phyloP scores from a whole-genome alignment of 164 flowering plant genomes.

The Piper longum region DNA sequence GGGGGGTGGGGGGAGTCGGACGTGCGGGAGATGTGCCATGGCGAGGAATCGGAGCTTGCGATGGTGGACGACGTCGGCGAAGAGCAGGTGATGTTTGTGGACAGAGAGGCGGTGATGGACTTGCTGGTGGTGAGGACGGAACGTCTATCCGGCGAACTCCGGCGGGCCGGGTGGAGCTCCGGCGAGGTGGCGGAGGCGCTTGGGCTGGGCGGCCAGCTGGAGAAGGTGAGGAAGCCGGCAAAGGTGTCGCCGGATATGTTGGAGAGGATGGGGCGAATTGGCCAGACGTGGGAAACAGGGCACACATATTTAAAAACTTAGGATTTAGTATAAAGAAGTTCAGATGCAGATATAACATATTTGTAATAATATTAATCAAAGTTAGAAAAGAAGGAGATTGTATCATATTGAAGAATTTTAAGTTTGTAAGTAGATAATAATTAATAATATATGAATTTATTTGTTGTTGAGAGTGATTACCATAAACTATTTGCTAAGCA shows the following conservation, averaged over 20 bases:
- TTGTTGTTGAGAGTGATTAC: no score
- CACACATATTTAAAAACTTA: no score
- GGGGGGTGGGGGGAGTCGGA: conserved; percentile 96
- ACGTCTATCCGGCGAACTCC: conserved; percentile 56
- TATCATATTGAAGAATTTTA: no score
- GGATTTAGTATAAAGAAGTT: no score
- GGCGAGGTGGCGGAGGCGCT: conserved; percentile 83
- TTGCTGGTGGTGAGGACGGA: conserved; percentile 67
- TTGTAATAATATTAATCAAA: no score
- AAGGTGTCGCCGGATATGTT: conserved; percentile 72
- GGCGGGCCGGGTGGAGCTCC: conserved; percentile 89
- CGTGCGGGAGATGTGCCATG: conserved; percentile 38
- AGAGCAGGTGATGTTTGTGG: conserved; percentile 26
- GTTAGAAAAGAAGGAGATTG: no score
- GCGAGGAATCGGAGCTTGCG: conserved; percentile 8
- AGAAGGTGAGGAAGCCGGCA: conserved; percentile 45
- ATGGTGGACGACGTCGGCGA: conserved; percentile 33
- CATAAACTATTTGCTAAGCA: no score
- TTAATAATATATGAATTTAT: no score
- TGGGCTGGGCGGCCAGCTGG: conserved; percentile 62
- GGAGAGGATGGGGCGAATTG: conserved; percentile 39
- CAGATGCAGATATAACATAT: no score
- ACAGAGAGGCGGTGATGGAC: conserved; percentile 63
- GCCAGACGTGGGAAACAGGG: no score
- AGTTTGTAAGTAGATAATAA: no score